Conservation (phyloP, 495 filamentous ascomycete genomes). For the Apodospora peruviana region DNA sequence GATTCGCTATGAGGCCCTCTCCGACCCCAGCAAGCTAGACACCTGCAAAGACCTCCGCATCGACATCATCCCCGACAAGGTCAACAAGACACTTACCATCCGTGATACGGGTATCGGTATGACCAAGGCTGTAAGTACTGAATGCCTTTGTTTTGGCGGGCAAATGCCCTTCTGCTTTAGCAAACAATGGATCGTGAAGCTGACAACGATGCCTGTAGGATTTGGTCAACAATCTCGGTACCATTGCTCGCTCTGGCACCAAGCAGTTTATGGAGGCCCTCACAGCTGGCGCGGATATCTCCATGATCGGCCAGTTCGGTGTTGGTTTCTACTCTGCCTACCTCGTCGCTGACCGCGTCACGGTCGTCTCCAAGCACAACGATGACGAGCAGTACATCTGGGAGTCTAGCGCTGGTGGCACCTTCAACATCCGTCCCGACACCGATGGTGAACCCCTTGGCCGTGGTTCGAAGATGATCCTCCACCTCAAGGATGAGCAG, state of each 20-base stretch:
- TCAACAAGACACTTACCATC: slow-evolving; percentile 94
- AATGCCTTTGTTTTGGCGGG: no score
- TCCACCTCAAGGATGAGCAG: slow-evolving; percentile 99
- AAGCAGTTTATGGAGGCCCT: slow-evolving; percentile 99
- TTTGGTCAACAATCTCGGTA: slow-evolving; percentile 99
- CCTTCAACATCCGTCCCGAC: slow-evolving; percentile 89
- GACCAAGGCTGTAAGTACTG: slow-evolving; percentile 97
- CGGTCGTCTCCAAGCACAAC: slow-evolving; percentile 95
- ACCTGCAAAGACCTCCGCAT: slow-evolving; percentile 93
- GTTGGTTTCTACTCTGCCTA: slow-evolving; percentile 99
- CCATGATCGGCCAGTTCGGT: slow-evolving; percentile 99
- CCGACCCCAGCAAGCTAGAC: slow-evolving; percentile 95
- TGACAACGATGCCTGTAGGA: slow-evolving; percentile 51
- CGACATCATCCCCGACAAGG: slow-evolving; percentile 96
- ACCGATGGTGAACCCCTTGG: slow-evolving; percentile 85
- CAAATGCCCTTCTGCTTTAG: slow-evolving; percentile 40
- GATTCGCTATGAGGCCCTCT: slow-evolving; percentile 97
- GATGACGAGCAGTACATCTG: slow-evolving; percentile 99
- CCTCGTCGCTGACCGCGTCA: slow-evolving; percentile 95
- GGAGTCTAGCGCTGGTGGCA: slow-evolving; percentile 96
- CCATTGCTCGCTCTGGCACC: slow-evolving; percentile 96
- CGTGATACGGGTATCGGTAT: slow-evolving; percentile 98
- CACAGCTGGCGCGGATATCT: slow-evolving; percentile 96
- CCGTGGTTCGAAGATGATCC: slow-evolving; percentile 95
- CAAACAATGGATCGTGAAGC: neutral